phyloP scores from a whole-genome alignment of 140 eudicot genomes.

The Stevia rebaudiana region DNA sequence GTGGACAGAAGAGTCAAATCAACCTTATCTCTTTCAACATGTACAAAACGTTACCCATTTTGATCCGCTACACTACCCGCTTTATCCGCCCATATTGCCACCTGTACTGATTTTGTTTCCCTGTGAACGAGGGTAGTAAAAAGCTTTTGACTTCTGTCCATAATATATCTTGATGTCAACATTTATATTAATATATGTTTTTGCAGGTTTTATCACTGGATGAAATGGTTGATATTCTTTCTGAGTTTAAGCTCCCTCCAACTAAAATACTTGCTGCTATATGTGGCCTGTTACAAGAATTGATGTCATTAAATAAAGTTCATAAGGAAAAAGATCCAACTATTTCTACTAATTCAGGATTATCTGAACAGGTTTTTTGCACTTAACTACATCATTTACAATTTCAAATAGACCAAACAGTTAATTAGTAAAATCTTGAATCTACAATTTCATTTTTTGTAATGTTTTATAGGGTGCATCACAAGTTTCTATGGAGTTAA shows the following conservation, averaged over 20 bases:
- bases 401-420: background rate
- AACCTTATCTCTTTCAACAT: background rate
- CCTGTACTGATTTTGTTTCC: slow-evolving; percentile 8
- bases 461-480: slow-evolving; percentile 23
- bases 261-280: slow-evolving; percentile 53
- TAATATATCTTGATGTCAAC: background rate
- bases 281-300: slow-evolving; percentile 41
- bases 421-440: background rate
- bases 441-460: background rate
- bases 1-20: background rate
- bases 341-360: slow-evolving; percentile 24
- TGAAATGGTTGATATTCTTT: slow-evolving; percentile 40
- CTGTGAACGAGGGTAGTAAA: slow-evolving; percentile 14
- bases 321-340: slow-evolving; percentile 29
- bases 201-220: slow-evolving; percentile 59
- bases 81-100: background rate
- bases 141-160: slow-evolving; percentile 7
- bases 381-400: slow-evolving; percentile 10
- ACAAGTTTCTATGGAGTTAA: slow-evolving; percentile 29
- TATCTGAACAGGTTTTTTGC: slow-evolving; percentile 59
- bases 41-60: background rate
- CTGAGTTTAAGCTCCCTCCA: slow-evolving; percentile 48
- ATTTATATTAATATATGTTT: background rate
- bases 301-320: slow-evolving; percentile 34
- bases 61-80: background rate